A percentile compares a stretch with the other conserved stretches of the same genome.
These are phyloP conservation scores for Ambrosia trifida DNA, from an alignment of 129 eudicot genomes.

Conservation along the genomic window DNA sequence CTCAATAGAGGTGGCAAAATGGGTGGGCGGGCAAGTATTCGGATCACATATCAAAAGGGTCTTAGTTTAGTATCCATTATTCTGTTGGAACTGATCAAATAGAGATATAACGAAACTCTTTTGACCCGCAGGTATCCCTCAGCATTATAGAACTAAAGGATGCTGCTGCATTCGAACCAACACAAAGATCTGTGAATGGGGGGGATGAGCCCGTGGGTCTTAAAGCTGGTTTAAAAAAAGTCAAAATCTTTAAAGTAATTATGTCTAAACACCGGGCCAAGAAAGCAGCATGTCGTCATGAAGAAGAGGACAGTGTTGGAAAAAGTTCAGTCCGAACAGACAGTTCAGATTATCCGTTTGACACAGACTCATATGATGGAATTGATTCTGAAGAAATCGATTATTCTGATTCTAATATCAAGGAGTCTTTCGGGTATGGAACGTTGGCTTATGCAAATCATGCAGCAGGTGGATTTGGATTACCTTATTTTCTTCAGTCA, in stretches of 20 bases:
- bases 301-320: conserved; percentile 56
- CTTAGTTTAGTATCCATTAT: neutral
- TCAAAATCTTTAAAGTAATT: conserved; percentile 46
- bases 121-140: conserved; percentile 51
- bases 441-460: conserved; percentile 53
- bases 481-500: too few species aligned
- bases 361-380: conserved; percentile 57
- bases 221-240: conserved; percentile 47
- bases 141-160: conserved; percentile 42
- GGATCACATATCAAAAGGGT: neutral
- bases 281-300: conserved; percentile 40
- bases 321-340: conserved; percentile 52
- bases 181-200: conserved; percentile 35
- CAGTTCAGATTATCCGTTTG: conserved; percentile 50
- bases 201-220: conserved; percentile 38
- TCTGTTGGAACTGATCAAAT: neutral
- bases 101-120: neutral
- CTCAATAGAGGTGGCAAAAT: neutral
- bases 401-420: conserved; percentile 35
- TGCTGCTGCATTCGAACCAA: conserved; percentile 35
- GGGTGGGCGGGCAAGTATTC: neutral
- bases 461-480: conserved; percentile 40
- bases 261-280: conserved; percentile 38
- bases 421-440: conserved; percentile 53
- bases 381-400: conserved; percentile 48